Evolutionary conservation across 2,329 filamentous ascomycete species (phyloP).

Genomic region (Scedosporium boydii): DNA sequence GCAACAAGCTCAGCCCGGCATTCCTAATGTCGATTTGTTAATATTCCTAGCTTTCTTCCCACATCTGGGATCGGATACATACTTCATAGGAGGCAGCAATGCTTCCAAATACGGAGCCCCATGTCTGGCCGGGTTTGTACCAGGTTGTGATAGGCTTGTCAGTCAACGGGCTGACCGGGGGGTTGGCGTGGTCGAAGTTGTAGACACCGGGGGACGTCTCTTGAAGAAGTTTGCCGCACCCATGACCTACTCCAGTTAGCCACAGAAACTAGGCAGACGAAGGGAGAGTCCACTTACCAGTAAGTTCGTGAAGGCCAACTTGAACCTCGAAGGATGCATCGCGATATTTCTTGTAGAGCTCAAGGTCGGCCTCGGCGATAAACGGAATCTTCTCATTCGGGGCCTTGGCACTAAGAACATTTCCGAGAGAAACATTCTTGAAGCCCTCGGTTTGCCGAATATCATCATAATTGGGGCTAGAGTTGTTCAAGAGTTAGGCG

Average conservation of each 20-base stretch:
- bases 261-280: too few relatives aligned
- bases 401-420: slow-evolving; percentile 83
- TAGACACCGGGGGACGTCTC: slow-evolving; percentile 73
- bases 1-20: slow-evolving; percentile 91
- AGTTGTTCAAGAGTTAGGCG: slow-evolving; percentile 8
- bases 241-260: slow-evolving; percentile 50
- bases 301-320: slow-evolving; percentile 86
- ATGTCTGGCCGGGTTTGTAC: slow-evolving; percentile 94
- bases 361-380: slow-evolving; percentile 68
- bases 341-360: slow-evolving; percentile 71
- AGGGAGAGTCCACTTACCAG: slow-evolving; percentile 22
- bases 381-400: slow-evolving; percentile 90
- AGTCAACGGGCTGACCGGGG: slow-evolving; percentile 71
- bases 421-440: slow-evolving; percentile 90
- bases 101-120: slow-evolving; percentile 84
- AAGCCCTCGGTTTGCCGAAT: slow-evolving; percentile 78
- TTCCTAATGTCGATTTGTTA: slow-evolving; percentile 4
- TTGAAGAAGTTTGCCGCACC: slow-evolving; percentile 87
- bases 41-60: not conserved
- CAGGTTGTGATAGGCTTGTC: slow-evolving; percentile 67
- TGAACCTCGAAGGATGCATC: slow-evolving; percentile 90
- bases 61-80: not conserved
- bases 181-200: slow-evolving; percentile 81
- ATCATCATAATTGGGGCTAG: slow-evolving; percentile 57
- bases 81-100: slow-evolving; percentile 77